Conservation (phyloP, 768 basidiomycete species). For the Omphalotus guepiniiformis region DNA sequence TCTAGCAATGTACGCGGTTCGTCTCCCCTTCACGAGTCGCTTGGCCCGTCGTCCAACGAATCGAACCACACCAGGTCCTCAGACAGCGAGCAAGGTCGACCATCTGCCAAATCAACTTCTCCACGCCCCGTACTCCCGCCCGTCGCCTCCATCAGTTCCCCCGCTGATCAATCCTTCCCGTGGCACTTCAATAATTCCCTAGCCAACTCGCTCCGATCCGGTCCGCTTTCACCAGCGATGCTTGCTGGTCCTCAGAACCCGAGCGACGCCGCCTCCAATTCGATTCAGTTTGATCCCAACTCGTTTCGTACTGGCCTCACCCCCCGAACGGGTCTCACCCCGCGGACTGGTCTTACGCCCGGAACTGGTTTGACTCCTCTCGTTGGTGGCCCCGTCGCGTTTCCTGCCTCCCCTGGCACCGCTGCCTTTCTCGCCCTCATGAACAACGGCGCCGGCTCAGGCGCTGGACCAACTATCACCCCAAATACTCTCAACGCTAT, state of each 20-base stretch:
- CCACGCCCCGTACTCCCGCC: constrained; percentile 79
- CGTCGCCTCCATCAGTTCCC: constrained; percentile 72
- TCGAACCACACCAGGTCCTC: constrained; percentile 25
- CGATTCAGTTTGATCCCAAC: constrained; percentile 62
- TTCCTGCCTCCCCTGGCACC: constrained; percentile 86
- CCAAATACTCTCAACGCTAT: constrained; percentile 77
- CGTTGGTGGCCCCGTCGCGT: constrained; percentile 66
- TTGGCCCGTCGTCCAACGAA: constrained; percentile 27
- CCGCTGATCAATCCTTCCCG: constrained; percentile 51
- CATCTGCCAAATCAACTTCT: constrained; percentile 37
- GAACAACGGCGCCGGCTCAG: constrained; percentile 50
- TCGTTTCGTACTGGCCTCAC: constrained; percentile 85
- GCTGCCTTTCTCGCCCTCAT: constrained; percentile 92
- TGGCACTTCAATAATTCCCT: constrained; percentile 66
- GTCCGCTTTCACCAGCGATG: constrained; percentile 96
- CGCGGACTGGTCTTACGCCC: constrained; percentile 75
- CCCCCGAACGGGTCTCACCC: constrained; percentile 82
- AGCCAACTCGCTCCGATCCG: constrained; percentile 79
- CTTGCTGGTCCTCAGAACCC: constrained; percentile 76
- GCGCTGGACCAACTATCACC: constrained; percentile 52
- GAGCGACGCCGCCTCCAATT: constrained; percentile 14
- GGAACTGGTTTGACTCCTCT: constrained; percentile 77
- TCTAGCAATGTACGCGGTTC: constrained; percentile 50
- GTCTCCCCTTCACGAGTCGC: constrained; percentile 24
- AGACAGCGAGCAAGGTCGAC: constrained; percentile 7